Conservation (phyloP, 2,329 filamentous ascomycete species). For the Atkinsonella hypoxylon region DNA sequence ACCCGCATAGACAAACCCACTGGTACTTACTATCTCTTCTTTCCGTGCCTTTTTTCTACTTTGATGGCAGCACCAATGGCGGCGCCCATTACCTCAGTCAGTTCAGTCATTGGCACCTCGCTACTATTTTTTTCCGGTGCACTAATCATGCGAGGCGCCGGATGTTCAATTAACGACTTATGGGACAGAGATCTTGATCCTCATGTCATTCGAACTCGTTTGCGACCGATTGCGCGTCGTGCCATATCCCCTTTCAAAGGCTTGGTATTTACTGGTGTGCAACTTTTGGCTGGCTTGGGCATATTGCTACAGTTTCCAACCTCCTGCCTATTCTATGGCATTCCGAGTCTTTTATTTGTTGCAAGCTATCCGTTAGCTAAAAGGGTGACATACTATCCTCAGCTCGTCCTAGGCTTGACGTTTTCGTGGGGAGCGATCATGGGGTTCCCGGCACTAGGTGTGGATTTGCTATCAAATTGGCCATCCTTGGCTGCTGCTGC, state of each 20-base stretch:
- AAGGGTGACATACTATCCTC: constrained; percentile 76
- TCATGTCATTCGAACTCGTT: constrained; percentile 61
- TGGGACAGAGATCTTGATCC: constrained; percentile 84
- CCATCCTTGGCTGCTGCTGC: constrained; percentile 53
- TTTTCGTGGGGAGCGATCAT: constrained; percentile 86
- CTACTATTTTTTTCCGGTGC: constrained; percentile 65
- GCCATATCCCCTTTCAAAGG: constrained; percentile 63
- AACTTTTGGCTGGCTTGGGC: constrained; percentile 61
- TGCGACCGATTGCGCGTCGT: constrained; percentile 69
- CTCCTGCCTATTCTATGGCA: constrained; percentile 63
- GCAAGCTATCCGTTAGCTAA: constrained; percentile 73
- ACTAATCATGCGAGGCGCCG: constrained; percentile 75
- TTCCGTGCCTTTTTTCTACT: constrained; percentile 76
- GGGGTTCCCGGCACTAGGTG: constrained; percentile 72
- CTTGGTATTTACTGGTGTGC: constrained; percentile 59
- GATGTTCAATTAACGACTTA: constrained; percentile 82
- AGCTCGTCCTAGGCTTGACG: constrained; percentile 69
- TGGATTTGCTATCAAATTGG: constrained; percentile 56
- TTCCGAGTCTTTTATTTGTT: constrained; percentile 64
- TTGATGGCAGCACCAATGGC: constrained; percentile 64
- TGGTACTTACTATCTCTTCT: constrained; percentile 75
- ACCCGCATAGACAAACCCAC: constrained; percentile 70
- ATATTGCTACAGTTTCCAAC: constrained; percentile 66
- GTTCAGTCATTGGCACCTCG: constrained; percentile 50
- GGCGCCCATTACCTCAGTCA: constrained; percentile 45